Evolutionary conservation across 2,329 filamentous ascomycete genomes (phyloP).

Genomic region (Lasiodiplodia theobromae): DNA sequence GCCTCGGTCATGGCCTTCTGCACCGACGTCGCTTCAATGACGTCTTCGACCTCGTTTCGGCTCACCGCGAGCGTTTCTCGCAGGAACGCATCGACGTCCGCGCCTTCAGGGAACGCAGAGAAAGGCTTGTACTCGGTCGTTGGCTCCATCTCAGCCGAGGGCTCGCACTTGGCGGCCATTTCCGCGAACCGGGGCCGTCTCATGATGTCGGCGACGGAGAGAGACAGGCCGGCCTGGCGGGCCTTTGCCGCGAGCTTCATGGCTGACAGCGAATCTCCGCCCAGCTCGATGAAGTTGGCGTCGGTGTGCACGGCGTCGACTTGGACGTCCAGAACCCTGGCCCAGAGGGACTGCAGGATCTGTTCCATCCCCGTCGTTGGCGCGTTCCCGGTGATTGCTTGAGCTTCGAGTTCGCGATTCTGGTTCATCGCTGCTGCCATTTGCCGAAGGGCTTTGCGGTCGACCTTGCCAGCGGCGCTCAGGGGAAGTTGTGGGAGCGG

Average conservation of each 20-base stretch:
- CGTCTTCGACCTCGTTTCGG: conserved; percentile 61
- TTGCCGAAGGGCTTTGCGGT: conserved; percentile 31
- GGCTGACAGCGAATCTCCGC: conserved; percentile 45
- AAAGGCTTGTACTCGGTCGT: conserved; percentile 39
- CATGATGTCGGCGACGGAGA: conserved; percentile 55
- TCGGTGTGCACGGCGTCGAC: conserved; percentile 39
- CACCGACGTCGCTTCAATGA: conserved; percentile 65
- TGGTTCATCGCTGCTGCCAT: background rate
- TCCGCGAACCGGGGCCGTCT: conserved; percentile 54
- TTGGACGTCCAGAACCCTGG: conserved; percentile 28
- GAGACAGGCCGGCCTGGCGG: conserved; percentile 43
- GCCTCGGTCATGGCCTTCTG: conserved; percentile 67
- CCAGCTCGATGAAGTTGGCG: conserved; percentile 50
- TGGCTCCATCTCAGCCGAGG: conserved; percentile 41
- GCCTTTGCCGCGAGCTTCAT: conserved; percentile 46
- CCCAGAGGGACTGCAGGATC: conserved; percentile 38
- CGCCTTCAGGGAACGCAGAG: conserved; percentile 60
- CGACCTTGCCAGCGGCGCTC: conserved; percentile 47
- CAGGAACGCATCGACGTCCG: conserved; percentile 54
- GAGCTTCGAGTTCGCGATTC: background rate
- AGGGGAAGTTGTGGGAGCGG: conserved; percentile 45
- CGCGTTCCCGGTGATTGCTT: conserved; percentile 1
- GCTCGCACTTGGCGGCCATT: conserved; percentile 59
- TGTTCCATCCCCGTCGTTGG: conserved; percentile 44
- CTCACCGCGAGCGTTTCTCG: conserved; percentile 57